Conservation (phyloP, 1,139 yeast species). For the Wickerhamomyces sp. region DNA sequence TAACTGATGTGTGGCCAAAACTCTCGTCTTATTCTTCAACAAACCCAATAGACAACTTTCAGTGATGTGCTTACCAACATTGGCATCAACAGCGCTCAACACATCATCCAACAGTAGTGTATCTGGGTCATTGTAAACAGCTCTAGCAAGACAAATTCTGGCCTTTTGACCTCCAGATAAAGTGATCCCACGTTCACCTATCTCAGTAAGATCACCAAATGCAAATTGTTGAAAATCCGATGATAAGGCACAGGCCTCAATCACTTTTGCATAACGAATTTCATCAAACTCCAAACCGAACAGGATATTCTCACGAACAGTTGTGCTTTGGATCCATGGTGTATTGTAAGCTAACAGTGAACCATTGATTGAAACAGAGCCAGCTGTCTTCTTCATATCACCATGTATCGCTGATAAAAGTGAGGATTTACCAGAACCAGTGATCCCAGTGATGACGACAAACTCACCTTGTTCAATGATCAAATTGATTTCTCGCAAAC, state of each 20-base stretch:
- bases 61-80: constrained; percentile 78
- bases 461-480: constrained; percentile 31
- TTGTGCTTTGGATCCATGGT: constrained; percentile 85
- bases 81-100: constrained; percentile 84
- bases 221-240: constrained; percentile 66
- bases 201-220: constrained; percentile 79
- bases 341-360: constrained; percentile 31
- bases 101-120: constrained; percentile 77
- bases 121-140: constrained; percentile 65
- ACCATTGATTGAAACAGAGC: constrained; percentile 31
- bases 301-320: constrained; percentile 65
- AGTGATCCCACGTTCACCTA: constrained; percentile 88
- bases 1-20: constrained; percentile 81
- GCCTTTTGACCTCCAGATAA: constrained; percentile 93
- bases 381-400: constrained; percentile 34
- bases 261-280: constrained; percentile 45
- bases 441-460: constrained; percentile 34
- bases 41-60: constrained; percentile 60
- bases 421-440: constrained; percentile 38
- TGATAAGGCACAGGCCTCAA: constrained; percentile 58
- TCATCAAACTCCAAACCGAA: constrained; percentile 61
- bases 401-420: constrained; percentile 37
- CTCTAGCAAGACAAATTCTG: constrained; percentile 62
- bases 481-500: constrained; percentile 21
- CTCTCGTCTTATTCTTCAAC: constrained; percentile 53